Base-by-base conservation (phyloP, 208 protist genomes). In the Lotmaria passim region DNA sequence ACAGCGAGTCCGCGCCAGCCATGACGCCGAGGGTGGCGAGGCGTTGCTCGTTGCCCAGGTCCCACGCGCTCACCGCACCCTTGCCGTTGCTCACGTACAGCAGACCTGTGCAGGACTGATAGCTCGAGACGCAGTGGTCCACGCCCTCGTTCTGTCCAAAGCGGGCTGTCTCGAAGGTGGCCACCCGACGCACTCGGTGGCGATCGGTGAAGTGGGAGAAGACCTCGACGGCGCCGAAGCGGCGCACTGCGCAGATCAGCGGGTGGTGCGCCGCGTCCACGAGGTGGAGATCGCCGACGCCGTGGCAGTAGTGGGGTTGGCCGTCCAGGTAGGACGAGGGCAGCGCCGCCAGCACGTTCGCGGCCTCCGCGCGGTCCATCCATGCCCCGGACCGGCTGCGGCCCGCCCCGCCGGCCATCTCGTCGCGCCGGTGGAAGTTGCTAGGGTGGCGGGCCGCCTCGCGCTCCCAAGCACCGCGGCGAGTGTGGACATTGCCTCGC, bases 211-310 rank as follows among this genome's bases (percentile, higher is more conserved):
- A 91, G 52, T 68, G 74, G 10, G 76, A 73, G 53, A 93, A 82
- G 2, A 96, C 46, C 66, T 89, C 79, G 10, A 93, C 87, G 2
- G 80, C 73, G 10, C 91, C 91, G 12, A 79, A 84, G 63, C 82
- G 84, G 46, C 79, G 79, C 52, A 96, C 88, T 4, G 73, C 79
- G 60, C 91, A 96, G 28, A 96, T 75, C 41, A 96, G 60, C 17
- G 84, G 63, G 41, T 60, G 84, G 47, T 89, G 78, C 3, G 84
- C 80, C 33, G 81, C 68, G 60, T 96, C 91, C 19, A 96, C 63
- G 44, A 93, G 60, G 78, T 96, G 91, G 58, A 93, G 38, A 41
- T 79, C 83, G 21, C 69, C 78, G 26, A 92, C 63, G 34, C 62
- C 47, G 56, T 76, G 63, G 62, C 58, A 60, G 62, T 39, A 60